Conservation (phyloP, 2,329 filamentous ascomycete species). For the Orbilia javanica region DNA sequence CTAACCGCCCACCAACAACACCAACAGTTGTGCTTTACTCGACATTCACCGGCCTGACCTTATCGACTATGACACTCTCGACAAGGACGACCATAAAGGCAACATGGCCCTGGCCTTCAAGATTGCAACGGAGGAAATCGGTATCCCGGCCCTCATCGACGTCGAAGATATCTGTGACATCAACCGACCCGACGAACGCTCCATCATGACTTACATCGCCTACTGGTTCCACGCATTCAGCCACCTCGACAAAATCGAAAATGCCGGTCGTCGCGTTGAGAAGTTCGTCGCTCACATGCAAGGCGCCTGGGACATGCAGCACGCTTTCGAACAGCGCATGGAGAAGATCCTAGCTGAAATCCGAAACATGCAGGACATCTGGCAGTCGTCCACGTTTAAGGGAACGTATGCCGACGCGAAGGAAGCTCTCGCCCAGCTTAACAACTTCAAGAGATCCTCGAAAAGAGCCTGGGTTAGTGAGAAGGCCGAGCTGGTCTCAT, state of each 20-base stretch:
- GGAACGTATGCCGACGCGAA: constrained; percentile 95
- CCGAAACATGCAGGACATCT: constrained; percentile 77
- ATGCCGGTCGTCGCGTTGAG: constrained; percentile 93
- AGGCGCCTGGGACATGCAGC: constrained; percentile 99
- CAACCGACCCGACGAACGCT: constrained; percentile 92
- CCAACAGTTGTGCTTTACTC: constrained; percentile 79
- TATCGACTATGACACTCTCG: constrained; percentile 94
- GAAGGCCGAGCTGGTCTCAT: constrained; percentile 92
- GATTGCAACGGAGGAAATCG: constrained; percentile 94
- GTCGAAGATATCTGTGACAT: constrained; percentile 99
- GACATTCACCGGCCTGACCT: constrained; percentile 97
- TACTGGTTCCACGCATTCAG: constrained; percentile 99
- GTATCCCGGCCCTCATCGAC: constrained; percentile 93
- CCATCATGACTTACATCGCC: constrained; percentile 98
- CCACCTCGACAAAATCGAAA: constrained; percentile 98
- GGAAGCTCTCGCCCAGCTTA: constrained; percentile 82
- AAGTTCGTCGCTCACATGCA: constrained; percentile 99
- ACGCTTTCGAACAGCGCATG: constrained; percentile 92
- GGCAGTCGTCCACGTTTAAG: constrained; percentile 85
- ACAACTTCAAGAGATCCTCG: constrained; percentile 87
- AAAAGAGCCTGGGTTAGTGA: constrained; percentile 98
- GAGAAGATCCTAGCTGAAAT: constrained; percentile 82
- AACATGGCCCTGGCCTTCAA: constrained; percentile 99
- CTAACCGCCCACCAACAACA: constrained; percentile 1
- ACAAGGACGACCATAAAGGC: constrained; percentile 92